Conservation (phyloP, 2,329 filamentous ascomycete genomes). For the Aspergillus brunneoviolaceus region DNA sequence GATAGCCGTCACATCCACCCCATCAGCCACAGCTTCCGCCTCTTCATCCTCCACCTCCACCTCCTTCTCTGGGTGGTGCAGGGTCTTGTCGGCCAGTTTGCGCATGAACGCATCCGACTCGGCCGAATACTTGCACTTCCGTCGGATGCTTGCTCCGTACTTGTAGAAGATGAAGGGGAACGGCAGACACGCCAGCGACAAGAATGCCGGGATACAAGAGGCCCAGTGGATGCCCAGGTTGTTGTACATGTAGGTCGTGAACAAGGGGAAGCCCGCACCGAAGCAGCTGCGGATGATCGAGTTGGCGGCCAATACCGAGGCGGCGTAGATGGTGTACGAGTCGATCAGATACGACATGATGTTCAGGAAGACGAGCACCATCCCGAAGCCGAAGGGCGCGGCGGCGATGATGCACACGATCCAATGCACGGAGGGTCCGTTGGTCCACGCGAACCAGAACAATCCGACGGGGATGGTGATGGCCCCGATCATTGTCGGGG, state of each 20-base stretch:
- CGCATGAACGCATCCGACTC: slow-evolving; percentile 33
- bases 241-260: slow-evolving; percentile 42
- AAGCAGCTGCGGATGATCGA: slow-evolving; percentile 43
- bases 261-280: slow-evolving; percentile 46
- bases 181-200: slow-evolving; percentile 37
- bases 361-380: slow-evolving; percentile 34
- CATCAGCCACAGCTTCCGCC: not conserved
- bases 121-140: slow-evolving; percentile 38
- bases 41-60: slow-evolving; percentile 4
- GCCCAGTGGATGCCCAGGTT: slow-evolving; percentile 46
- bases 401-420: slow-evolving; percentile 31
- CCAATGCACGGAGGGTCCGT: slow-evolving; percentile 39
- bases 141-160: slow-evolving; percentile 35
- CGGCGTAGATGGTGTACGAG: slow-evolving; percentile 38
- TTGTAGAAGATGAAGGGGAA: slow-evolving; percentile 40
- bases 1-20: not conserved
- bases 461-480: slow-evolving; percentile 28
- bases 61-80: not conserved
- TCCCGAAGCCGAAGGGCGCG: slow-evolving; percentile 35
- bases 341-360: slow-evolving; percentile 41
- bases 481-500: slow-evolving; percentile 26
- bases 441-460: slow-evolving; percentile 37
- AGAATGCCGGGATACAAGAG: slow-evolving; percentile 39
- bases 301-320: slow-evolving; percentile 39
- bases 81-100: slow-evolving; percentile 21